These are phyloP conservation scores for Exophiala mesophila DNA, from an alignment of 2,329 filamentous ascomycete genomes.

Conservation along the genomic window DNA sequence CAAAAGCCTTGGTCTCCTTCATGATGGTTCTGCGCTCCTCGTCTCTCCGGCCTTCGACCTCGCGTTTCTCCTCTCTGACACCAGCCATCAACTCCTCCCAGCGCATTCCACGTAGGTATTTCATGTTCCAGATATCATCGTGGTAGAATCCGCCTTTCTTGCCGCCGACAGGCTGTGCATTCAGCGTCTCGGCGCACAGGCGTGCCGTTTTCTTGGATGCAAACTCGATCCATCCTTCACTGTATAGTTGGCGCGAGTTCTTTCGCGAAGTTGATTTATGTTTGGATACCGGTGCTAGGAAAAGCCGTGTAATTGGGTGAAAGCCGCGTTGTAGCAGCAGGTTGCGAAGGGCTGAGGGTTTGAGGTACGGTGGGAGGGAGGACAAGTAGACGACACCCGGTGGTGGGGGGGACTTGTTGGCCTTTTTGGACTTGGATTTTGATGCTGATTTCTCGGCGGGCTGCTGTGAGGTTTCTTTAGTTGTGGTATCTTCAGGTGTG, in stretches of 20 bases:
- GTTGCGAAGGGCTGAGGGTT: constrained; percentile 42
- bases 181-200: constrained; percentile 42
- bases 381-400: constrained; percentile 42
- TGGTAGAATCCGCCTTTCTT: constrained; percentile 43
- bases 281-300: constrained; percentile 37
- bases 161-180: constrained; percentile 41
- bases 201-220: constrained; percentile 42
- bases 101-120: constrained; percentile 39
- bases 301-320: constrained; percentile 39
- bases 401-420: constrained; percentile 31
- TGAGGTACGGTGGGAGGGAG: constrained; percentile 44
- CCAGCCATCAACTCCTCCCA: constrained; percentile 45
- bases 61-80: constrained; percentile 38
- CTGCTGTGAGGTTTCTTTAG: not conserved
- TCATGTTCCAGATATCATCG: constrained; percentile 45
- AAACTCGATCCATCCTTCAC: constrained; percentile 46
- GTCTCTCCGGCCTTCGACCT: constrained; percentile 38
- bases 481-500: not conserved
- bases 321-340: constrained; percentile 40
- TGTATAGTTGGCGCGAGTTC: constrained; percentile 39
- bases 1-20: constrained; percentile 42
- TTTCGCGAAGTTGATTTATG: constrained; percentile 30
- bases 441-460: not conserved
- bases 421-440: constrained; percentile 41
- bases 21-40: constrained; percentile 40